Conservation (phyloP, 2,329 filamentous ascomycete species). For the Onygenales sp. region DNA sequence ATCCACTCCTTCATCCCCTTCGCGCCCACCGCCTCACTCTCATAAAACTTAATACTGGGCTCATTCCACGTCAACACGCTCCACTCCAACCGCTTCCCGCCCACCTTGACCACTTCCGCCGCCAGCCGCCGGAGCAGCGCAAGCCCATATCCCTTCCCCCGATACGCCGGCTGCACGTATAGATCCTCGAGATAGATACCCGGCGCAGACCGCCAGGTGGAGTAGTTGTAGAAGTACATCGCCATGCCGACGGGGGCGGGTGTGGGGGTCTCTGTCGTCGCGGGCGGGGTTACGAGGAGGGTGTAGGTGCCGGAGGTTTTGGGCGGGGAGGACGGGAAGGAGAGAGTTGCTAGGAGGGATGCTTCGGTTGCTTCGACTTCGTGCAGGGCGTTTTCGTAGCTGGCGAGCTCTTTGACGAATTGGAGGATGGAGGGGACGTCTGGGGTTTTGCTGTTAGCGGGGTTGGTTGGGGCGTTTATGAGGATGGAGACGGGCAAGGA, state of each 20-base stretch:
- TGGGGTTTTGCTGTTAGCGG: conserved; percentile 25
- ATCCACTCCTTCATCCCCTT: conserved; percentile 39
- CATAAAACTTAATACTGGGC: conserved; percentile 80
- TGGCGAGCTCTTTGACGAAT: conserved; percentile 76
- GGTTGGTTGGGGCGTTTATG: background rate
- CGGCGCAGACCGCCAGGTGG: conserved; percentile 77
- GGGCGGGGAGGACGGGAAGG: conserved; percentile 53
- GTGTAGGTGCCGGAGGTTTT: conserved; percentile 60
- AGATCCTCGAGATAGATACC: conserved; percentile 92
- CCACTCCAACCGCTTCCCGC: conserved; percentile 77
- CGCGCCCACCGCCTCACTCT: conserved; percentile 37
- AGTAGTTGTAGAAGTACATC: conserved; percentile 92
- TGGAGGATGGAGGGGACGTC: conserved; percentile 73
- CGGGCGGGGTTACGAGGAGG: conserved; percentile 51
- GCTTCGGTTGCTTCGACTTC: conserved; percentile 70
- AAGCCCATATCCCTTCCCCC: conserved; percentile 73
- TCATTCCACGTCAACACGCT: conserved; percentile 87
- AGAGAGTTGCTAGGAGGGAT: conserved; percentile 63
- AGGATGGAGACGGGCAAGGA: background rate
- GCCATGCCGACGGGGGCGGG: conserved; percentile 61
- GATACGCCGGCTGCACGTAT: conserved; percentile 62
- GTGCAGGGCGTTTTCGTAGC: conserved; percentile 71
- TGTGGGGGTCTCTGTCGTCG: conserved; percentile 32
- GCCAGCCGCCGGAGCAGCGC: conserved; percentile 65
- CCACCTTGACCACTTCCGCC: conserved; percentile 63